These are phyloP conservation scores for Magnusiomyces magnusii DNA, from an alignment of 1,139 yeast genomes.

Conservation along the genomic window DNA sequence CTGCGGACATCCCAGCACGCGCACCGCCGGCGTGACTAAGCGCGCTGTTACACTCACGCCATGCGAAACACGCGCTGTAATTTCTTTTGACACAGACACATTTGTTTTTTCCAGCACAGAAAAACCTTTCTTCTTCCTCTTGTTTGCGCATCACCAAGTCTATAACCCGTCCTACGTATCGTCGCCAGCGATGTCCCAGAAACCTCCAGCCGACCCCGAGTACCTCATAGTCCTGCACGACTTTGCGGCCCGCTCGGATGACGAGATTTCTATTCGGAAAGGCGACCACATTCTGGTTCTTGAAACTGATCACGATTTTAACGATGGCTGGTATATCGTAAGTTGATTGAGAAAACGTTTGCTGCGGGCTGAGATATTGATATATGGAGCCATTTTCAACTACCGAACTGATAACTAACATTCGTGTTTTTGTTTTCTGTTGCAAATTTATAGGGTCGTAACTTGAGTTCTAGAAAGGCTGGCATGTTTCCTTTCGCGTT, in stretches of 20 bases:
- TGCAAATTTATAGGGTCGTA: conserved; percentile 48
- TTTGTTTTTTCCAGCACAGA: no score
- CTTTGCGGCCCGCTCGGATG: conserved; percentile 79
- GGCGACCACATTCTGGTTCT: conserved; percentile 88
- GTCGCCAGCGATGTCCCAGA: neutral
- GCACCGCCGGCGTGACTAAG: no score
- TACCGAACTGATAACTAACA: no score
- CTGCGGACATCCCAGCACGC: neutral
- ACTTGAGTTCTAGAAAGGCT: conserved; percentile 57
- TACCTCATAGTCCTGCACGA: conserved; percentile 62
- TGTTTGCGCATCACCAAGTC: neutral
- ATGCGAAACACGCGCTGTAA: neutral
- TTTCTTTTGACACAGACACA: neutral
- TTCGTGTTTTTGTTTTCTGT: neutral
- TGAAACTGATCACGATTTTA: conserved; percentile 86
- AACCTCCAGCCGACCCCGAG: conserved; percentile 19
- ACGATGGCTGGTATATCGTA: conserved; percentile 91
- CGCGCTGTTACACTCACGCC: no score
- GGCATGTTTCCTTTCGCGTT: conserved; percentile 90
- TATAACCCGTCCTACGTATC: neutral
- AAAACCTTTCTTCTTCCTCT: neutral
- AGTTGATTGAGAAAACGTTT: no score
- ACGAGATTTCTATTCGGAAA: conserved; percentile 68
- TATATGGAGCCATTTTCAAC: no score
- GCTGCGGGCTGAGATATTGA: no score